Percentiles rank a stretch among this genome's conserved stretches.
These are phyloP conservation scores for Kodamaea arcana DNA, from an alignment of 1,139 yeast genomes.

Conservation along the genomic window DNA sequence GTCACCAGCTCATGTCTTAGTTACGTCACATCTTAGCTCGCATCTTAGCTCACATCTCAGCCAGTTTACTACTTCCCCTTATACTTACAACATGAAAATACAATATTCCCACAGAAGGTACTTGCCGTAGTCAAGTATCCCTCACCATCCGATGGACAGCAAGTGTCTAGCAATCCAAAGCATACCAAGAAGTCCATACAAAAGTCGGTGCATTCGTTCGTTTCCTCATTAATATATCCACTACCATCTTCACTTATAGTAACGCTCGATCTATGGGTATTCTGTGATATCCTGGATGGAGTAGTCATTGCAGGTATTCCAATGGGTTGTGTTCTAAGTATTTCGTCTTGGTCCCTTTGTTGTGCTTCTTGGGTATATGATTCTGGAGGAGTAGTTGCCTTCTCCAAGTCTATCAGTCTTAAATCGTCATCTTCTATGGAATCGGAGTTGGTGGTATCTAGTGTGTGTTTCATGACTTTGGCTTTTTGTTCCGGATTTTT, in stretches of 20 bases:
- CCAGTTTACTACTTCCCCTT: slow-evolving; percentile 4
- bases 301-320: slow-evolving; percentile 4
- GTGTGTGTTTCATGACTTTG: slow-evolving; percentile 3
- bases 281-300: slow-evolving; percentile 1
- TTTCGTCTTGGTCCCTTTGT: slow-evolving; percentile 1
- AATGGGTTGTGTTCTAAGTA: slow-evolving; percentile 5
- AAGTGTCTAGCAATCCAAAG: slow-evolving; percentile 39
- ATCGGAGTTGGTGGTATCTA: slow-evolving; percentile 6
- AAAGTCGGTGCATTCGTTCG: slow-evolving; percentile 43
- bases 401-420: not conserved
- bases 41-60: too few relatives aligned
- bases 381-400: not conserved
- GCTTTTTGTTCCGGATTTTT: too few relatives aligned
- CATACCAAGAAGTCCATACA: slow-evolving; percentile 37
- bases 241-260: slow-evolving; percentile 25
- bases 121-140: slow-evolving; percentile 39
- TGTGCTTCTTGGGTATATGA: not conserved
- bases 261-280: slow-evolving; percentile 7
- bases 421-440: slow-evolving; percentile 5
- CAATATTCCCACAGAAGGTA: slow-evolving; percentile 35
- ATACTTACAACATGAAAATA: slow-evolving; percentile 34
- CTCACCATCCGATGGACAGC: slow-evolving; percentile 41
- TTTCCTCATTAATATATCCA: slow-evolving; percentile 33
- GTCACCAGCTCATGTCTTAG: too few relatives aligned
- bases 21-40: too few relatives aligned